A percentile compares a stretch with the other conserved stretches of the same genome.
These are phyloP conservation scores for Aaosphaeria pasadenensis DNA, from an alignment of 2,329 filamentous ascomycete genomes.

Conservation along the genomic window DNA sequence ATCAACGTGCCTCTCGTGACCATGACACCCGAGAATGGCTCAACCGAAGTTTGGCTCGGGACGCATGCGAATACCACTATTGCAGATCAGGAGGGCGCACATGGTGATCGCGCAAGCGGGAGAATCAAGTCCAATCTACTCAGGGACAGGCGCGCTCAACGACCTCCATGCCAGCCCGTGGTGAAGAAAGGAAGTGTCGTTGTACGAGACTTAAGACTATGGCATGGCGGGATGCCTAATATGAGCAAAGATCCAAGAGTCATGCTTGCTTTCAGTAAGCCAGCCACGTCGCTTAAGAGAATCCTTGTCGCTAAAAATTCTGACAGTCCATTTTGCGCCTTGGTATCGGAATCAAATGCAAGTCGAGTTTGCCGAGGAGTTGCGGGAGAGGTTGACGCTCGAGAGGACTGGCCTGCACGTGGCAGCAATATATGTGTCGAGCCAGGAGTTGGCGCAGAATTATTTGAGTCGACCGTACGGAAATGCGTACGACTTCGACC, in stretches of 20 bases:
- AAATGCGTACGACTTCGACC: constrained; percentile 62
- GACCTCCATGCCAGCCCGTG: constrained; percentile 19
- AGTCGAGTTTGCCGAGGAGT: constrained; percentile 52
- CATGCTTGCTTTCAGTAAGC: constrained; percentile 42
- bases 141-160: constrained; percentile 8
- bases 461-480: constrained; percentile 59
- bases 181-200: constrained; percentile 46
- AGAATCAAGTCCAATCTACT: constrained; percentile 24
- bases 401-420: constrained; percentile 46
- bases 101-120: constrained; percentile 27
- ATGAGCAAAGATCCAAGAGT: constrained; percentile 40
- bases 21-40: constrained; percentile 45
- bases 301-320: neutral
- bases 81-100: constrained; percentile 40
- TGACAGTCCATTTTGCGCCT: constrained; percentile 51
- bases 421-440: constrained; percentile 49
- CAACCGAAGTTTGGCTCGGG: constrained; percentile 52
- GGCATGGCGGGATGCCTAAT: constrained; percentile 53
- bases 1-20: constrained; percentile 49
- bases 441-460: constrained; percentile 40
- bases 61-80: constrained; percentile 41
- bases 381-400: constrained; percentile 45
- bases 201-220: constrained; percentile 48
- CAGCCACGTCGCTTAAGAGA: neutral
- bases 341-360: constrained; percentile 60